These are phyloP conservation scores for Aureobasidium subglaciale DNA, from an alignment of 2,329 filamentous ascomycete species.

Conservation along the genomic window DNA sequence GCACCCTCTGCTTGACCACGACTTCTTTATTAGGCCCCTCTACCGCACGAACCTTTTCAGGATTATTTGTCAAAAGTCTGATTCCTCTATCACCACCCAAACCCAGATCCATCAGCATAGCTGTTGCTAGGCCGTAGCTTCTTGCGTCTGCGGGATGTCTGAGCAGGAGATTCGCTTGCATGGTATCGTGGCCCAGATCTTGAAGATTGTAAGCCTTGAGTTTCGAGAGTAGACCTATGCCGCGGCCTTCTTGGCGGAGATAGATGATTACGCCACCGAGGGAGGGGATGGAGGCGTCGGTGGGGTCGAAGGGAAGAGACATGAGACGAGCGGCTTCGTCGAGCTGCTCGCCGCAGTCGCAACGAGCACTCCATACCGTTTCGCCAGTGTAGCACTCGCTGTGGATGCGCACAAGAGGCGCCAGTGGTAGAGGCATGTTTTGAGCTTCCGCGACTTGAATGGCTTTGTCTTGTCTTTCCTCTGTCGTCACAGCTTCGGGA, in stretches of 20 bases:
- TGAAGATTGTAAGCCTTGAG: conserved; percentile 97
- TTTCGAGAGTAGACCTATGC: conserved; percentile 91
- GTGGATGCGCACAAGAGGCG: conserved; percentile 87
- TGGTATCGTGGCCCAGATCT: conserved; percentile 93
- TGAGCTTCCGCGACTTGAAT: background rate
- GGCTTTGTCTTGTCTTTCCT: conserved; percentile 8
- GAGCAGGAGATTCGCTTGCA: conserved; percentile 86
- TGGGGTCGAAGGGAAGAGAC: conserved; percentile 30
- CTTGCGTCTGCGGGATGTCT: conserved; percentile 90
- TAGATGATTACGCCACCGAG: conserved; percentile 90
- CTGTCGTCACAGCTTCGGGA: background rate
- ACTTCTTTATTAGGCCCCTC: conserved; percentile 88
- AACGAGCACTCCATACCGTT: conserved; percentile 95
- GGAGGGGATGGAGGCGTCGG: conserved; percentile 1
- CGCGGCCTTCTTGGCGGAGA: conserved; percentile 87
- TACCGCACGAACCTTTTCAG: conserved; percentile 90
- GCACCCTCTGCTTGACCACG: conserved; percentile 78
- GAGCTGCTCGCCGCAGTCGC: conserved; percentile 95
- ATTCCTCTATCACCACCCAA: conserved; percentile 63
- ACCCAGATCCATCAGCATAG: conserved; percentile 83
- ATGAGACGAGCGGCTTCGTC: conserved; percentile 94
- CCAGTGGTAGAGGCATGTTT: conserved; percentile 22
- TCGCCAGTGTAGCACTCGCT: conserved; percentile 98
- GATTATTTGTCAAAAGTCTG: conserved; percentile 87
- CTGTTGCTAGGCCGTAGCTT: conserved; percentile 92